phyloP scores from a whole-genome alignment of 345 rosid genomes.

The Hibiscus syriacus region DNA sequence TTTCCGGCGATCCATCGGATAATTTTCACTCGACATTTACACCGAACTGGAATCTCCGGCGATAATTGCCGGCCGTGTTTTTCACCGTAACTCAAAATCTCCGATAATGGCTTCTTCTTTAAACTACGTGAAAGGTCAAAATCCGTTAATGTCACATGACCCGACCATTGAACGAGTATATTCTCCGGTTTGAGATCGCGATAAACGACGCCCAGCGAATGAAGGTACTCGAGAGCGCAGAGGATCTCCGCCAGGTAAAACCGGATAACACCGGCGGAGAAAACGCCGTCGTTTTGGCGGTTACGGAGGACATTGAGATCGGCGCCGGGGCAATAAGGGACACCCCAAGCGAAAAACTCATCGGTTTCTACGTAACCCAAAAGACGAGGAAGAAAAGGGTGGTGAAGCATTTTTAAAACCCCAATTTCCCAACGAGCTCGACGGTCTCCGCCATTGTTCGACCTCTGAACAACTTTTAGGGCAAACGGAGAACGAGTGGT shows the following conservation, averaged over 20 bases:
- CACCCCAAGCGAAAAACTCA: constrained; percentile 74
- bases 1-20: constrained; percentile 30
- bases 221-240: constrained; percentile 78
- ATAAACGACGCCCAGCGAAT: constrained; percentile 62
- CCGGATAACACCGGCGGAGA: constrained; percentile 58
- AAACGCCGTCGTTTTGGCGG: constrained; percentile 71
- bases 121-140: constrained; percentile 85
- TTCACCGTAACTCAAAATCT: constrained; percentile 2
- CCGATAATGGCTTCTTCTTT: constrained; percentile 15
- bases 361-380: constrained; percentile 53
- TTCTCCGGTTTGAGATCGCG: constrained; percentile 92
- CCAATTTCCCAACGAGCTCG: constrained; percentile 85
- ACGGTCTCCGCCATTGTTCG: constrained; percentile 48
- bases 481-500: constrained; percentile 51
- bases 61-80: not conserved
- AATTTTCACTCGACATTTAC: constrained; percentile 22
- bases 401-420: constrained; percentile 46
- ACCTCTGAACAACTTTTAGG: constrained; percentile 55
- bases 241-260: constrained; percentile 83
- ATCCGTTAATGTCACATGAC: constrained; percentile 91
- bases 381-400: constrained; percentile 78
- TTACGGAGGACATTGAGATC: constrained; percentile 80
- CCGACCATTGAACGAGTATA: constrained; percentile 63
- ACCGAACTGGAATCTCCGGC: not conserved
- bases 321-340: constrained; percentile 87